A percentile compares a stretch with the other conserved stretches of the same genome.
Conservation (phyloP, 768 basidiomycete genomes). For the Scleroderma bovista region DNA sequence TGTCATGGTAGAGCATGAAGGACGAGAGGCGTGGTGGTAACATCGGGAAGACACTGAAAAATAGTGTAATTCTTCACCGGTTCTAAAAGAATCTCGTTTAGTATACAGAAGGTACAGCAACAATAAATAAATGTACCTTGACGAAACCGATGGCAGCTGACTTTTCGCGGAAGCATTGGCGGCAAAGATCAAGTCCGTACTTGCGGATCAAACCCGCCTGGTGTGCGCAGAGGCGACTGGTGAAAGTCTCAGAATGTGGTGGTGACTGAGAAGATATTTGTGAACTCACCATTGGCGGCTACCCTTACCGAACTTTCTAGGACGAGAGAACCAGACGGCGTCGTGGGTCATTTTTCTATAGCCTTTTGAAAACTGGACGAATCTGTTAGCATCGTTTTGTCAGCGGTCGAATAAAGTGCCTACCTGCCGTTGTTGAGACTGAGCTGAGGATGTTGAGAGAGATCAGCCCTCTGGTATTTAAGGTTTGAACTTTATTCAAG, state of each 20-base stretch:
- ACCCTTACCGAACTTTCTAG: constrained; percentile 93
- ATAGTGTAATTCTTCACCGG: too few species aligned
- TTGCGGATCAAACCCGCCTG: constrained; percentile 98
- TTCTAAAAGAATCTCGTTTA: background rate
- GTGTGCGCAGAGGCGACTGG: constrained; percentile 91
- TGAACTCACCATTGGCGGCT: constrained; percentile 82
- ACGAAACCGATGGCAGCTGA: constrained; percentile 87
- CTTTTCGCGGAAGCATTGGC: constrained; percentile 98
- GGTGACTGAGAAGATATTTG: background rate
- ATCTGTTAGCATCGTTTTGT: too few species aligned
- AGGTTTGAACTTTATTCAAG: too few species aligned
- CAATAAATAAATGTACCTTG: constrained; percentile 52
- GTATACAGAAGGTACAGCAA: constrained; percentile 30
- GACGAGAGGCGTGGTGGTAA: too few species aligned
- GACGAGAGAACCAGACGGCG: constrained; percentile 96
- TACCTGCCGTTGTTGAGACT: too few species aligned
- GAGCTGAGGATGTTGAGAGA: too few species aligned
- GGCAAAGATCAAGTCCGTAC: constrained; percentile 95
- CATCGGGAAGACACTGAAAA: too few species aligned
- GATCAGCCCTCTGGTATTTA: too few species aligned
- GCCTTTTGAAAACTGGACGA: background rate
- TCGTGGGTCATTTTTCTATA: constrained; percentile 99
- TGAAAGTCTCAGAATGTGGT: background rate
- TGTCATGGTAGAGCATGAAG: too few species aligned
- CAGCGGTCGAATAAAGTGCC: too few species aligned